Base-by-base conservation (phyloP, 805 yeast genomes). In the Candida hungchunana region DNA sequence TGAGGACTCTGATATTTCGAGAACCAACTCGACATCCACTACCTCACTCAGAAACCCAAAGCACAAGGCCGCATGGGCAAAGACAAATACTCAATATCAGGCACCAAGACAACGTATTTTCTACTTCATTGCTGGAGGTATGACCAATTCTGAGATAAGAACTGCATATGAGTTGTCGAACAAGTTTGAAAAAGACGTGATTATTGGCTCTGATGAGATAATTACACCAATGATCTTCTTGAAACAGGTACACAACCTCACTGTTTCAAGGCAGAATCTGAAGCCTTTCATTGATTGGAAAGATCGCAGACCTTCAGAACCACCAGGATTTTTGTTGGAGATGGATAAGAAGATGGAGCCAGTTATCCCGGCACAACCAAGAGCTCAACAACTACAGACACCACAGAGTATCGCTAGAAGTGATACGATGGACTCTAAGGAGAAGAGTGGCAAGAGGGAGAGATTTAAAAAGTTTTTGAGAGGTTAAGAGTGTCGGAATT, bases 51-150 rank as follows among this genome's bases (percentile, higher is more conserved):
- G 88, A 47, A 82, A 80, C 50, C 77, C 82, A 7, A 68, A 83
- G 27, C 84, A 81, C 48, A 75, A 79, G 43, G 87, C 90, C 0
- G 75, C 81, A 1, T 83, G 93, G 93, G 83, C 87, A 4, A 76
- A 72, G 40, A 63, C 67, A 14, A 55, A 50, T 36, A 34, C 58
- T 4, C 50, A 50, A 31, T 52, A 46, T 26, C 62, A 56, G 30
- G 63, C 62, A 3, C 64, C 67, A 31, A 66, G 77, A 46, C 96
- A 86, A 53, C 66, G 93, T 32, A 66, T 89, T 7, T 74, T 89
- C 46, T 75, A 88, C 38, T 93, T 78, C 53, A 73, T 87, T 18
- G 82, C 95, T 2, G 99, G 99, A 16, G 98, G 97, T 7, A 60
- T 84, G 15, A 86, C 97, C 0, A 75, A 81, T 46, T 73, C 89